Conservation (phyloP, 2,329 filamentous ascomycete genomes). For the Phaeophleospora eucalypticola region DNA sequence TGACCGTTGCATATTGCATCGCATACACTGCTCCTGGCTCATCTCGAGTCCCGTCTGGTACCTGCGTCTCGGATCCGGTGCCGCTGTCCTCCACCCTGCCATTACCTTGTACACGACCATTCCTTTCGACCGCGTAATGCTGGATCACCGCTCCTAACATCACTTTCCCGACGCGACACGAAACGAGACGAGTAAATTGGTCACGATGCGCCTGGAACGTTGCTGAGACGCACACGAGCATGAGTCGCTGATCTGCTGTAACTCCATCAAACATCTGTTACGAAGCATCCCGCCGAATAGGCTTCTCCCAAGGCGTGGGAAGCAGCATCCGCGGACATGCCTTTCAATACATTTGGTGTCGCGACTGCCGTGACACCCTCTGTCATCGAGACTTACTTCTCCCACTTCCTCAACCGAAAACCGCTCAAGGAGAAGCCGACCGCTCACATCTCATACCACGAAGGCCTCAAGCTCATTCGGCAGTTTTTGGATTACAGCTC, state of each 20-base stretch:
- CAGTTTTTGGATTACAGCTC: slow-evolving; percentile 81
- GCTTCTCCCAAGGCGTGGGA: too few species aligned
- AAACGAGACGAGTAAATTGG: not conserved
- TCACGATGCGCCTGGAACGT: not conserved
- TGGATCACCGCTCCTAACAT: too few species aligned
- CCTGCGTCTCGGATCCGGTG: too few species aligned
- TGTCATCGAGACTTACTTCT: slow-evolving; percentile 78
- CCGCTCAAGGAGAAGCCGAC: slow-evolving; percentile 74
- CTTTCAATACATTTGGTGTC: slow-evolving; percentile 76
- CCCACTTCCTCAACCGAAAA: slow-evolving; percentile 84
- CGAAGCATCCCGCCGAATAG: too few species aligned
- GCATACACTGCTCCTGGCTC: too few species aligned
- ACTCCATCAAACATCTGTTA: too few species aligned
- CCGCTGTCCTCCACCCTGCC: too few species aligned
- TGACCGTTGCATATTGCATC: too few species aligned
- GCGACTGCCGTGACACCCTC: slow-evolving; percentile 81
- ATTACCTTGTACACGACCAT: not conserved
- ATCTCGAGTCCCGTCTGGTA: too few species aligned
- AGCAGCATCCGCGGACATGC: slow-evolving; percentile 41
- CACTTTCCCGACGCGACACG: not conserved
- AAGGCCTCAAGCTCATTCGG: slow-evolving; percentile 82
- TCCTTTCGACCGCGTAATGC: too few species aligned
- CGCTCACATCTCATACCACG: slow-evolving; percentile 87
- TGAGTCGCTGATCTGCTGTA: not conserved
- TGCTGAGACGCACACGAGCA: not conserved